phyloP scores from a whole-genome alignment of 768 basidiomycete genomes.

The Amanita thiersii region DNA sequence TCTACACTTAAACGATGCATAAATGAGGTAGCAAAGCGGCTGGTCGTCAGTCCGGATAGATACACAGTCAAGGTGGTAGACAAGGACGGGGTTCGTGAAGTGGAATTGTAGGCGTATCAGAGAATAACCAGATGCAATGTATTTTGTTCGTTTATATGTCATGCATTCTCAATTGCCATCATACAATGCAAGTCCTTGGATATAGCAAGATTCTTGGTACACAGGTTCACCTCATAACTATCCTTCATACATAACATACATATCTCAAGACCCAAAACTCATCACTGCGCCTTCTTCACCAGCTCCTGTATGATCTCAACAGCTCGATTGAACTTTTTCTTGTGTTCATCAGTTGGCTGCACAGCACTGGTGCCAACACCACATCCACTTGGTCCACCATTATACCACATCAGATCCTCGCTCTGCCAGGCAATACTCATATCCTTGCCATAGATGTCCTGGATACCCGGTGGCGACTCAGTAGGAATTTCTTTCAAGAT shows the following conservation, averaged over 20 bases:
- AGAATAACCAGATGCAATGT: conserved; percentile 1
- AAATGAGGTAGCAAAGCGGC: conserved; percentile 76
- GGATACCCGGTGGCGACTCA: conserved; percentile 45
- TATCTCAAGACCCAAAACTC: conserved; percentile 6
- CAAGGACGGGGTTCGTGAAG: conserved; percentile 79
- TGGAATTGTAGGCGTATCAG: conserved; percentile 59
- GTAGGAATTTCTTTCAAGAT: conserved; percentile 56
- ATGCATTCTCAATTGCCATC: no score
- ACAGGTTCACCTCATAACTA: not conserved
- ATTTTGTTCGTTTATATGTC: conserved; percentile 9
- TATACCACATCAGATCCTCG: conserved; percentile 51
- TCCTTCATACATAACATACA: not conserved
- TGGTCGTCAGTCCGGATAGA: conserved; percentile 70
- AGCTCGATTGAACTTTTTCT: conserved; percentile 59
- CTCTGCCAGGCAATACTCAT: conserved; percentile 56
- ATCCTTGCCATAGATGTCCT: conserved; percentile 69
- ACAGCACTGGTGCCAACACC: conserved; percentile 40
- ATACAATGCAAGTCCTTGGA: no score
- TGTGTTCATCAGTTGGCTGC: conserved; percentile 51
- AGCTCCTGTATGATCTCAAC: conserved; percentile 57
- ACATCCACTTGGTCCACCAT: conserved; percentile 56
- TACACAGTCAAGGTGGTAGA: conserved; percentile 92
- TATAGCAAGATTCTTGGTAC: not conserved
- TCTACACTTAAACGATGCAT: conserved; percentile 81
- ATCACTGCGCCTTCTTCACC: conserved; percentile 23